Percentiles rank a stretch among this genome's conserved stretches.
Conservation (phyloP, 345 rosid species). For the Trapa incisa region DNA sequence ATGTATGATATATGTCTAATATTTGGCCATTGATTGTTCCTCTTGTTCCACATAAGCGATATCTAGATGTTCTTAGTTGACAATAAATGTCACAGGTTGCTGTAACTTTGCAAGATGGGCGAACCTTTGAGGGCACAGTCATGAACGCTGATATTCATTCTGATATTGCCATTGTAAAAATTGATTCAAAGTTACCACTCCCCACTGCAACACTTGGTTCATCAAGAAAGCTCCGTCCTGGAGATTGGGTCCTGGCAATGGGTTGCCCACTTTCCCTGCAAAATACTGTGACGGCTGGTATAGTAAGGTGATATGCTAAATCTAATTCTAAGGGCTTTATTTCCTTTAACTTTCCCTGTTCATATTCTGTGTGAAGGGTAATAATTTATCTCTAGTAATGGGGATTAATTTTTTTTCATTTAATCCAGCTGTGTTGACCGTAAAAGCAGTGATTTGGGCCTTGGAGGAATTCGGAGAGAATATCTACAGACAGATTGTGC, state of each 20-base stretch:
- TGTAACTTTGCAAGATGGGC: slow-evolving; percentile 92
- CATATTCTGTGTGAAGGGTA: background rate
- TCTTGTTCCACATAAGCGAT: background rate
- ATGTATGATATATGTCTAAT: background rate
- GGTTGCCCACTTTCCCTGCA: slow-evolving; percentile 98
- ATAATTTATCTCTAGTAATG: background rate
- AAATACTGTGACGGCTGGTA: slow-evolving; percentile 86
- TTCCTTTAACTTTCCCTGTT: background rate
- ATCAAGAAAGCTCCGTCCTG: slow-evolving; percentile 80
- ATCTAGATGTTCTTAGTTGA: background rate
- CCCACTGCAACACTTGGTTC: slow-evolving; percentile 78
- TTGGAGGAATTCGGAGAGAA: slow-evolving; percentile 75
- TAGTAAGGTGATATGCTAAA: slow-evolving; percentile 43
- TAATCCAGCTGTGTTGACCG: slow-evolving; percentile 69
- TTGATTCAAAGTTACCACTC: slow-evolving; percentile 62
- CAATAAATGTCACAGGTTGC: slow-evolving; percentile 45
- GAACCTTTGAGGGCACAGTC: slow-evolving; percentile 73
- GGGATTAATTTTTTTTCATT: background rate
- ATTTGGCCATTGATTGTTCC: background rate
- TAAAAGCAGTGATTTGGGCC: slow-evolving; percentile 91
- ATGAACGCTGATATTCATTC: slow-evolving; percentile 76
- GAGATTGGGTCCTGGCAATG: slow-evolving; percentile 87
- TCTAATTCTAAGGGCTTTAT: background rate
- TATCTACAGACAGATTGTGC: slow-evolving; percentile 88
- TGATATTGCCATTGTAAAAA: slow-evolving; percentile 87